phyloP scores from a whole-genome alignment of 2,329 filamentous ascomycete species.

The Amphichorda felina region DNA sequence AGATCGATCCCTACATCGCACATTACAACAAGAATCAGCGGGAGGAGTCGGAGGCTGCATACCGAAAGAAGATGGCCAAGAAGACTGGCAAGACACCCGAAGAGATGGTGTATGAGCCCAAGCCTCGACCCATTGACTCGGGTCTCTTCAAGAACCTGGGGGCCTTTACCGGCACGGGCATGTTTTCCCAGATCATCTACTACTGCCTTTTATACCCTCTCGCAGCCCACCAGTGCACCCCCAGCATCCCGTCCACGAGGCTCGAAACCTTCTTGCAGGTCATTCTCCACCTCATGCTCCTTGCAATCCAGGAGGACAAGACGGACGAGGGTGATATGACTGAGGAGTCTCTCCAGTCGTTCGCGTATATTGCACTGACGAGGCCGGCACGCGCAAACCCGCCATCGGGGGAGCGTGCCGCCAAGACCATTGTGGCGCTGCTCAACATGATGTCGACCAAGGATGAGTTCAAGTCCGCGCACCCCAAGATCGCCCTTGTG shows the following conservation, averaged over 20 bases:
- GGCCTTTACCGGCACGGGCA: slow-evolving; percentile 68
- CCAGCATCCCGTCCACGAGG: slow-evolving; percentile 66
- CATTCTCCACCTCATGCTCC: slow-evolving; percentile 73
- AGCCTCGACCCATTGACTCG: slow-evolving; percentile 59
- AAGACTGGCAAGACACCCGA: slow-evolving; percentile 69
- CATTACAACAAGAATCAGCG: slow-evolving; percentile 96
- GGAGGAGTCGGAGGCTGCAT: slow-evolving; percentile 86
- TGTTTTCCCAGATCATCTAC: slow-evolving; percentile 86
- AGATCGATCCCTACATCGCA: slow-evolving; percentile 90
- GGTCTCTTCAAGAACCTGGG: slow-evolving; percentile 69
- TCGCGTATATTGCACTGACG: slow-evolving; percentile 59
- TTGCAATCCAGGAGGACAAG: slow-evolving; percentile 76
- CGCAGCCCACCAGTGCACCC: slow-evolving; percentile 54
- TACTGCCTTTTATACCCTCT: slow-evolving; percentile 77
- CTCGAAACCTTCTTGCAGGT: slow-evolving; percentile 89
- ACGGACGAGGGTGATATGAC: slow-evolving; percentile 39
- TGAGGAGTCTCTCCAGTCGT: slow-evolving; percentile 45
- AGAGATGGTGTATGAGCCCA: slow-evolving; percentile 88
- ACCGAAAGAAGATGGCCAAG: slow-evolving; percentile 77
- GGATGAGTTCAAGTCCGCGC: slow-evolving; percentile 69
- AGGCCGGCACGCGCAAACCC: slow-evolving; percentile 51
- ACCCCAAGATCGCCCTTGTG: slow-evolving; percentile 74
- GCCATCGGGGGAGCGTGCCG: slow-evolving; percentile 39
- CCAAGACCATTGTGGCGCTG: slow-evolving; percentile 53
- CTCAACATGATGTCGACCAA: slow-evolving; percentile 50